Base-by-base conservation (phyloP, 139 green algal species). In the Yamagishiella unicocca region DNA sequence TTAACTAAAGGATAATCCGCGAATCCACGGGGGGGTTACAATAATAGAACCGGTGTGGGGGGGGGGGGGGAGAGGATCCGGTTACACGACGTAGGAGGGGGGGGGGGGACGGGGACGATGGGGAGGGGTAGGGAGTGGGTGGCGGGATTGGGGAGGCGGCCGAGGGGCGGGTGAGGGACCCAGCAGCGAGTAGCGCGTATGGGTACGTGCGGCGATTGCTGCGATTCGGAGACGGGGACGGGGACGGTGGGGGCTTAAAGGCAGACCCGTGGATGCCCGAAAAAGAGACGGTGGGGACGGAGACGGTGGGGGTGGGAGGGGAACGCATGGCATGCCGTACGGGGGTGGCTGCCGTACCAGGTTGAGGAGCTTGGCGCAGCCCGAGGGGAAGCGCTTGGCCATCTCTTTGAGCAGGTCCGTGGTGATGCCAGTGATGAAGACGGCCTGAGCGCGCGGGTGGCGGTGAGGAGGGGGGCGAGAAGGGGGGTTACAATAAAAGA, bases 371-470 rank as follows among this genome's bases (percentile, higher is more conserved):
- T 77, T 77, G n/a, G 80, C n/a, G 22, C 80, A 77, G 45, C 64
- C 64, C 24, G 25, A 22, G 22, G 80, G 80, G 64, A 86, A 86
- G 7, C 80, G 80, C 64, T n/a, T 61, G 55, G 80, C 62, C 62
- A 86, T 68, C 43, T 86, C 80, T 42, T 86, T 86, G 21, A 86
- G 64, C 66, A 86, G 80, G 31, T 77, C 80, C 40, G 62, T 86
- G 80, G 62, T 76, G 45, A 86, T 86, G 24, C 80, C 80, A 43
- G 80, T 86, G 33, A 86, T 53, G 80, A 86, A 86, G 31, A 86
- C 80, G 12, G 80, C 64, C 78, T 85, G 61, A 19, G 27, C n/a
- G n/a, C 0, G 45, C 22, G 64, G n/a, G n/a, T n/a, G n/a, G n/a
- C n/a, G n/a, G n/a, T n/a, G n/a, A n/a, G 5, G n/a, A 22, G n/a